phyloP scores from a whole-genome alignment of 345 rosid species.

The Excoecaria cochinchinensis region DNA sequence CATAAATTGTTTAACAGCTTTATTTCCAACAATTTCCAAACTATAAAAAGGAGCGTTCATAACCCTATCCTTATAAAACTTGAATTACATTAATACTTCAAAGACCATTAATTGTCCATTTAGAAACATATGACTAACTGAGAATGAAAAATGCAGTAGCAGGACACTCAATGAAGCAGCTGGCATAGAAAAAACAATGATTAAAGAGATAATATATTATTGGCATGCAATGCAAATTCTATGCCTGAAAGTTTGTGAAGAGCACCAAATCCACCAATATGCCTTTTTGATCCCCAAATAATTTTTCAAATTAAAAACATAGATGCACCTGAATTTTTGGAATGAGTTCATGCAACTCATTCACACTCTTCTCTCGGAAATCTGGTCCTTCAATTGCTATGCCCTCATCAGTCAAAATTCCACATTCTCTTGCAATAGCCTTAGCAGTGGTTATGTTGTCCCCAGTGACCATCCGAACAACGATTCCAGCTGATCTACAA shows the following conservation, averaged over 20 bases:
- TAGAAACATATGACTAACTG: neutral
- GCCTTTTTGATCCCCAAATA: neutral
- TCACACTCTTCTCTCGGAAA: conserved; percentile 29
- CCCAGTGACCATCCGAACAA: conserved; percentile 36
- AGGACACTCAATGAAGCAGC: neutral
- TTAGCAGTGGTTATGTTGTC: conserved; percentile 37
- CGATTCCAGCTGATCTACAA: conserved; percentile 34
- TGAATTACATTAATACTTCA: neutral
- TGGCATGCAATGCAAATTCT: neutral
- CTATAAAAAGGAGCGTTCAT: neutral
- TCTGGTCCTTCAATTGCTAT: conserved; percentile 36
- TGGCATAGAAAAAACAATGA: neutral
- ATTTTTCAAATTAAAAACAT: neutral
- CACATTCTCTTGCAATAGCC: conserved; percentile 40
- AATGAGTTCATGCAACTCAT: conserved; percentile 51
- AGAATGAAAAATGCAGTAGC: neutral
- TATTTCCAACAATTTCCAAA: neutral
- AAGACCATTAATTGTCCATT: conserved; percentile 2
- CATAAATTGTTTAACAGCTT: neutral
- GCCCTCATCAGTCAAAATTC: conserved; percentile 33
- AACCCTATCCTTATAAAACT: conserved; percentile 5
- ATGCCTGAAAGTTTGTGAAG: neutral
- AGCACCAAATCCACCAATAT: neutral
- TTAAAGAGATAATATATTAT: neutral
- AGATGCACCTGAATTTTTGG: conserved; percentile 78